These are phyloP conservation scores for Mesembryanthemum crystallinum DNA, from an alignment of 148 eudicot genomes.

Conservation along the genomic window DNA sequence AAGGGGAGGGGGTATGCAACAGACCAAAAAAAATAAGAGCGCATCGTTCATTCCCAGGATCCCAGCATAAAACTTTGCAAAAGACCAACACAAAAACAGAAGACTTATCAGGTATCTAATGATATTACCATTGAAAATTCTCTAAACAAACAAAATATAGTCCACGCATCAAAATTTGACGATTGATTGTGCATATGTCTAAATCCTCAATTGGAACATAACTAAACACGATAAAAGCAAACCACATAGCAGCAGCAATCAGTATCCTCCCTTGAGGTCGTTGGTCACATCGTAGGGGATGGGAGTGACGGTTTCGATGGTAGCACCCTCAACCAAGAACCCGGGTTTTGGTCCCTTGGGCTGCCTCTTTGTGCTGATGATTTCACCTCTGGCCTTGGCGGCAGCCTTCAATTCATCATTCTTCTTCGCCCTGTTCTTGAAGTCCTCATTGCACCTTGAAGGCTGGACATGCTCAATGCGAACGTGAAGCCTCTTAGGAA, in stretches of 20 bases:
- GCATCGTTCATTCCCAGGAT: too few relatives aligned
- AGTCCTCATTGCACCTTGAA: slow-evolving; percentile 57
- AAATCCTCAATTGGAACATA: slow-evolving; percentile 1
- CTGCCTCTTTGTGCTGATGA: slow-evolving; percentile 66
- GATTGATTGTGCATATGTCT: slow-evolving; percentile 11
- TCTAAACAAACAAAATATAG: slow-evolving; percentile 14
- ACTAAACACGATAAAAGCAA: slow-evolving; percentile 1
- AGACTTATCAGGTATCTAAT: slow-evolving; percentile 14
- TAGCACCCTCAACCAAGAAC: slow-evolving; percentile 56
- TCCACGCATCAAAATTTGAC: slow-evolving; percentile 22
- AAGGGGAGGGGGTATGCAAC: too few relatives aligned
- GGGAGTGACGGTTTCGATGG: slow-evolving; percentile 57
- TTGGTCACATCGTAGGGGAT: slow-evolving; percentile 66
- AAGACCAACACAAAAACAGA: neutral
- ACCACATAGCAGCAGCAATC: neutral
- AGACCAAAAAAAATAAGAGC: too few relatives aligned
- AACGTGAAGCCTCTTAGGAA: slow-evolving; percentile 56
- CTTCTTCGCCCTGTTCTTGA: slow-evolving; percentile 43
- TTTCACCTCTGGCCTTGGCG: slow-evolving; percentile 50
- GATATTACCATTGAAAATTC: neutral
- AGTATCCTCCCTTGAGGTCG: slow-evolving; percentile 65
- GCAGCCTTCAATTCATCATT: slow-evolving; percentile 62
- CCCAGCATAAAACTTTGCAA: too few relatives aligned
- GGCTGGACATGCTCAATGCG: slow-evolving; percentile 57
- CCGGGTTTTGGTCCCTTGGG: slow-evolving; percentile 62